phyloP scores from a whole-genome alignment of 306 rosid species.

The Quercus alba region DNA sequence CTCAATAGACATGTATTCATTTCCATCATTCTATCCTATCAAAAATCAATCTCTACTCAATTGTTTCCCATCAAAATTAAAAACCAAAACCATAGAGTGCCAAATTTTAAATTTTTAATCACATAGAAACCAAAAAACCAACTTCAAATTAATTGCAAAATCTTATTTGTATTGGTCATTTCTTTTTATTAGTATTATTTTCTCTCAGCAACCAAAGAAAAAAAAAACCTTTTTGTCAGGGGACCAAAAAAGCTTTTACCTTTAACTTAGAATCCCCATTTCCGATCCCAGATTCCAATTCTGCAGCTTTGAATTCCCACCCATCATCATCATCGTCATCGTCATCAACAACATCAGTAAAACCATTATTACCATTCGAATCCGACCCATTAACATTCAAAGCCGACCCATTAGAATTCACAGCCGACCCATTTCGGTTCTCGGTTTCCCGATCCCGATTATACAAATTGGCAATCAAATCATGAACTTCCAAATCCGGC shows the following conservation, averaged over 20 bases:
- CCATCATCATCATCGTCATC: constrained; percentile 59
- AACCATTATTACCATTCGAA: constrained; percentile 18
- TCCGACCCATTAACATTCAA: constrained; percentile 14
- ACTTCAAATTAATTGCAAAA: background rate
- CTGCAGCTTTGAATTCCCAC: constrained; percentile 94
- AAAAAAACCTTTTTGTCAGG: background rate
- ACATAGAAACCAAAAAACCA: background rate
- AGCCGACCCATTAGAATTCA: constrained; percentile 11
- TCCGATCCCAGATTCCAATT: constrained; percentile 32
- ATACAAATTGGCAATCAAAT: constrained; percentile 49
- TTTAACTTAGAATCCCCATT: constrained; percentile 39
- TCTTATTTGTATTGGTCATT: too few species aligned
- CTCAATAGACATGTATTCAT: too few species aligned
- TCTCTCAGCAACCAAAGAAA: constrained; percentile 4
- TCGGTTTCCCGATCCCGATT: constrained; percentile 29
- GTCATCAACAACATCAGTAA: constrained; percentile 31
- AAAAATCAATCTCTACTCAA: too few species aligned
- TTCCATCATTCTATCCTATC: too few species aligned
- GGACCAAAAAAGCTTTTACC: background rate
- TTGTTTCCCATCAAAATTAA: too few species aligned
- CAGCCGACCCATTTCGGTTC: constrained; percentile 37
- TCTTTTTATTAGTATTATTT: background rate
- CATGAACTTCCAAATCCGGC: constrained; percentile 44
- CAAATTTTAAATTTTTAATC: background rate
- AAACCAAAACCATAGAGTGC: background rate